These are phyloP conservation scores for Colletotrichum theobromicola DNA, from an alignment of 2,329 filamentous ascomycete species.

Conservation along the genomic window DNA sequence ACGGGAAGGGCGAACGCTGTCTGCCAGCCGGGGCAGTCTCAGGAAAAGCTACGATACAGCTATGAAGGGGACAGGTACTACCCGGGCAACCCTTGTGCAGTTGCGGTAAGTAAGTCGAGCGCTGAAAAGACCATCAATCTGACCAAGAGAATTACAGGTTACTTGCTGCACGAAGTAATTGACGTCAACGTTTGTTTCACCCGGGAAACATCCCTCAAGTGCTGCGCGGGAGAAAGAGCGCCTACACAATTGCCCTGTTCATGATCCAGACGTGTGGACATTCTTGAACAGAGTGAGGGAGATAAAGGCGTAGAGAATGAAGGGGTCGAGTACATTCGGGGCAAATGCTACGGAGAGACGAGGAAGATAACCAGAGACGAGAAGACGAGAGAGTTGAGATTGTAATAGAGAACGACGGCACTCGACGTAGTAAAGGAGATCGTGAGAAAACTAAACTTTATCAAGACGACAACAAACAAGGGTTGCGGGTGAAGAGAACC, in stretches of 20 bases:
- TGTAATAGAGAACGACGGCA: fast-evolving
- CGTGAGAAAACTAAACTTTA: fast-evolving
- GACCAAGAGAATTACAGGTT: not conserved
- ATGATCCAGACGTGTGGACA: not conserved
- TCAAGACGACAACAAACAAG: not conserved
- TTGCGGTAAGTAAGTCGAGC: not conserved
- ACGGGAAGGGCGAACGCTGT: not conserved
- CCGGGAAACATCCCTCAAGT: not conserved
- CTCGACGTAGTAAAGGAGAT: not conserved
- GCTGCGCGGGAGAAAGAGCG: not conserved
- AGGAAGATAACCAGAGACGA: not conserved
- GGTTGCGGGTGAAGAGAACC: not conserved
- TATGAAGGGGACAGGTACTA: not conserved
- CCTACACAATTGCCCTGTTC: not conserved
- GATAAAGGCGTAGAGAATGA: not conserved
- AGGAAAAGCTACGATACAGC: not conserved
- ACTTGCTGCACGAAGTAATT: not conserved
- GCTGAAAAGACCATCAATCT: not conserved
- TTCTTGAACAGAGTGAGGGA: not conserved
- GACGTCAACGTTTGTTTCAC: not conserved
- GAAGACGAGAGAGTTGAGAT: not conserved
- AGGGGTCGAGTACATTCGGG: not conserved
- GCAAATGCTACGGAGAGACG: not conserved
- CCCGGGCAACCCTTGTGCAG: not conserved
- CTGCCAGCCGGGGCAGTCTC: not conserved